These are phyloP conservation scores for Senecio squalidus DNA, from an alignment of 140 eudicot species.

Conservation along the genomic window DNA sequence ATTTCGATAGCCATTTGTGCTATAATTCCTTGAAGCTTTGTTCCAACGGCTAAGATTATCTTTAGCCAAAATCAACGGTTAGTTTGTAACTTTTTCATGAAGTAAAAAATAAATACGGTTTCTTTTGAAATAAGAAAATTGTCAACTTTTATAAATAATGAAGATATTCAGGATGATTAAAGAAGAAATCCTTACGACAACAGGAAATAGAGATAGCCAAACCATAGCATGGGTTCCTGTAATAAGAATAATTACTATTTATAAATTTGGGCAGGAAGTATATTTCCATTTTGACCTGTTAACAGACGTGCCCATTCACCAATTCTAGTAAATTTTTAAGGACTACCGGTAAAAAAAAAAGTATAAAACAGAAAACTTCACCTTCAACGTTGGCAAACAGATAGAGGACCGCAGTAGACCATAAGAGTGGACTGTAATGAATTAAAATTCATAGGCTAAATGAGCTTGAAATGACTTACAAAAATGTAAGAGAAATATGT, in stretches of 20 bases:
- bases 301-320: neutral
- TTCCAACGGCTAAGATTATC: conserved; percentile 64
- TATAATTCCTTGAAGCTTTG: conserved; percentile 59
- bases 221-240: conserved; percentile 40
- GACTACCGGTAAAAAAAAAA: neutral
- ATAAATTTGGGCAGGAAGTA: too few species aligned
- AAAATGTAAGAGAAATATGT: neutral
- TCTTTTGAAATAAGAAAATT: conserved; percentile 2
- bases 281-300: neutral
- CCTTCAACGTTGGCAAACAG: conserved; percentile 79
- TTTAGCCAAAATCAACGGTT: conserved; percentile 10
- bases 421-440: conserved; percentile 57
- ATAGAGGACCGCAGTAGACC: conserved; percentile 73
- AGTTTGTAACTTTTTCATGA: conserved; percentile 4
- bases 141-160: neutral
- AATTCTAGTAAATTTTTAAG: neutral
- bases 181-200: conserved; percentile 33
- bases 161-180: neutral
- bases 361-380: conserved; percentile 19
- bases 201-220: conserved; percentile 46
- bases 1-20: conserved; percentile 57
- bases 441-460: conserved; percentile 4
- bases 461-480: neutral
- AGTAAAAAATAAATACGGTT: neutral
- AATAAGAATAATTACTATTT: conserved; percentile 2